These are phyloP conservation scores for Curvularia spicifera DNA, from an alignment of 2,329 filamentous ascomycete species.

Conservation along the genomic window DNA sequence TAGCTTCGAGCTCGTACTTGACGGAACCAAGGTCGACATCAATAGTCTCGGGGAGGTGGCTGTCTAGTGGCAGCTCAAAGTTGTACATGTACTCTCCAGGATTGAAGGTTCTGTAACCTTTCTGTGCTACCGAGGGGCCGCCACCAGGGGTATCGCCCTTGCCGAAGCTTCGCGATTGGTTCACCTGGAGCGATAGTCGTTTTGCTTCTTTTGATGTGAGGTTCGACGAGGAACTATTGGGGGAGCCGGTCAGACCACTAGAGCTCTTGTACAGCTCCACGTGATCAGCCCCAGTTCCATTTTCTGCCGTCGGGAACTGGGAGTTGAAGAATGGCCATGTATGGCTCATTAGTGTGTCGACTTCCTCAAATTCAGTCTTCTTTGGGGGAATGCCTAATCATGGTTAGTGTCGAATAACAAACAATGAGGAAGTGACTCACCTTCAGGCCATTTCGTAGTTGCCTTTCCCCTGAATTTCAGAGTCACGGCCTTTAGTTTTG, in stretches of 20 bases:
- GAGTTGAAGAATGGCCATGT: conserved; percentile 93
- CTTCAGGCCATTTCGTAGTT: conserved; percentile 94
- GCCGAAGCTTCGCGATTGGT: conserved; percentile 82
- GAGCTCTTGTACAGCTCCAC: conserved; percentile 62
- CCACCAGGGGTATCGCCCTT: conserved; percentile 71
- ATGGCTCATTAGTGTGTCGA: conserved; percentile 85
- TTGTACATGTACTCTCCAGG: conserved; percentile 76
- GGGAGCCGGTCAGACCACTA: conserved; percentile 51
- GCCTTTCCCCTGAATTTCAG: conserved; percentile 85
- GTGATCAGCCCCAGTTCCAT: conserved; percentile 67
- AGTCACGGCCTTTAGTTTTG: conserved; percentile 91
- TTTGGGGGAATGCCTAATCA: conserved; percentile 77
- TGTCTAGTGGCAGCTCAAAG: conserved; percentile 85
- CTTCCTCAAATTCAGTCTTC: conserved; percentile 83
- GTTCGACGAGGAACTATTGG: conserved; percentile 55
- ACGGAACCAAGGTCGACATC: conserved; percentile 86
- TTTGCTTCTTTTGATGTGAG: conserved; percentile 62
- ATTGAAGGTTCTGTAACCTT: conserved; percentile 85
- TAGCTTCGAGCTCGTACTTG: conserved; percentile 85
- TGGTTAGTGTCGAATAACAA: conserved; percentile 12
- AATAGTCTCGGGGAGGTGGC: conserved; percentile 80
- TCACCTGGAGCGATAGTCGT: conserved; percentile 78
- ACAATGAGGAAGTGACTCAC: conserved; percentile 46
- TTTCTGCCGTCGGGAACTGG: conserved; percentile 65
- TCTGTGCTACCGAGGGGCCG: conserved; percentile 67